phyloP scores from a whole-genome alignment of 1,284 basidiomycete genomes.

The Erythrobasidium hasegawianum region DNA sequence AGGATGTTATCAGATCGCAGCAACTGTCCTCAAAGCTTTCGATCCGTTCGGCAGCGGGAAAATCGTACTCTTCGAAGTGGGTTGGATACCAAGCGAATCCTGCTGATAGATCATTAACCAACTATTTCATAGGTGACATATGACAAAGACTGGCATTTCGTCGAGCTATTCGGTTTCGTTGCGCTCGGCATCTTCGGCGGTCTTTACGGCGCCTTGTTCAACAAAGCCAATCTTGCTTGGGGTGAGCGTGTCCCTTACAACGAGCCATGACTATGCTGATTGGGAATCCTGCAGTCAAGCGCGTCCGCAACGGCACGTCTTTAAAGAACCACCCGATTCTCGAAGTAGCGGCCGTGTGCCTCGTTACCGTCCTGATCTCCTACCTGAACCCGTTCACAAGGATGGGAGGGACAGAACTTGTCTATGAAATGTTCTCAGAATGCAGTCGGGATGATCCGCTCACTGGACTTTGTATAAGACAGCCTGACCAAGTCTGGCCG shows the following conservation, averaged over 20 bases:
- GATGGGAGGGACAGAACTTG: slow-evolving; percentile 92
- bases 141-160: slow-evolving; percentile 76
- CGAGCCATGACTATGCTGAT: neutral
- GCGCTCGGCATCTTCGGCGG: slow-evolving; percentile 85
- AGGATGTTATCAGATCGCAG: slow-evolving; percentile 54
- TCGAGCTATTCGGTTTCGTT: slow-evolving; percentile 76
- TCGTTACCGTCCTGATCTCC: slow-evolving; percentile 66
- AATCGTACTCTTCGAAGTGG: slow-evolving; percentile 48
- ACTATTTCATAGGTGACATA: slow-evolving; percentile 77
- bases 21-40: slow-evolving; percentile 77
- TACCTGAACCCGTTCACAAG: slow-evolving; percentile 87
- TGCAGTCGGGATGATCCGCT: slow-evolving; percentile 20
- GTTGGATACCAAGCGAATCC: neutral
- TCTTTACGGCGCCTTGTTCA: slow-evolving; percentile 89
- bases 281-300: slow-evolving; percentile 54
- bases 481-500: slow-evolving; percentile 58
- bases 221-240: slow-evolving; percentile 87
- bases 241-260: slow-evolving; percentile 60
- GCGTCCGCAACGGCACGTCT: slow-evolving; percentile 77
- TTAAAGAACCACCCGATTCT: slow-evolving; percentile 71
- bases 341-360: slow-evolving; percentile 75
- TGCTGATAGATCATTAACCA: too few species aligned
- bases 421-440: slow-evolving; percentile 53
- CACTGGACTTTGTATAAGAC: slow-evolving; percentile 48
- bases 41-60: slow-evolving; percentile 76